phyloP scores from a whole-genome alignment of 2,329 filamentous ascomycete genomes.

The Stemphylium beticola region DNA sequence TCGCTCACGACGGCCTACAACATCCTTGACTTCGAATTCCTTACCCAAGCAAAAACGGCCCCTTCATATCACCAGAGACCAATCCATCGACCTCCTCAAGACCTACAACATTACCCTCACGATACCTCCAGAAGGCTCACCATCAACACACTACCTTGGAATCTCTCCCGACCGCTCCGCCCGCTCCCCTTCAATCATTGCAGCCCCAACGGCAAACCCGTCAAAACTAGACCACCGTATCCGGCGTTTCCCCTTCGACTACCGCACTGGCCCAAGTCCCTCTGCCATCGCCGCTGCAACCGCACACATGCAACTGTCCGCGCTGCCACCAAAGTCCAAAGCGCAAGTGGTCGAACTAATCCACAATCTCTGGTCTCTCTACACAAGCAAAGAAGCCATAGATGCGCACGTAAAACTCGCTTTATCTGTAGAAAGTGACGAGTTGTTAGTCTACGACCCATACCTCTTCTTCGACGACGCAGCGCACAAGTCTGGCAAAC shows the following conservation, averaged over 20 bases:
- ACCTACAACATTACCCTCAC: constrained; percentile 57
- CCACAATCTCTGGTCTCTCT: constrained; percentile 63
- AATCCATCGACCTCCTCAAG: constrained; percentile 63
- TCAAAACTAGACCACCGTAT: constrained; percentile 52
- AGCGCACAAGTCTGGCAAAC: constrained; percentile 66
- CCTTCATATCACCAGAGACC: constrained; percentile 62
- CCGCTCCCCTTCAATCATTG: constrained; percentile 68
- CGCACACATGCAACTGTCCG: constrained; percentile 61
- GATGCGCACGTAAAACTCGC: constrained; percentile 61
- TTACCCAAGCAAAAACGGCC: constrained; percentile 53
- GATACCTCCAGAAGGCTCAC: constrained; percentile 42
- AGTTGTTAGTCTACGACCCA: constrained; percentile 60
- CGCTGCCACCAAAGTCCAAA: constrained; percentile 52
- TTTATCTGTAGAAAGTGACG: constrained; percentile 45
- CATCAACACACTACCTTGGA: constrained; percentile 60
- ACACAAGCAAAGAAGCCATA: constrained; percentile 70
- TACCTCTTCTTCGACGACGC: constrained; percentile 74
- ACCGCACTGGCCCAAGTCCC: constrained; percentile 54
- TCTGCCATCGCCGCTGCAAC: constrained; percentile 52
- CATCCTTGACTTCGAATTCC: constrained; percentile 1
- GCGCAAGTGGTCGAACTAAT: constrained; percentile 59
- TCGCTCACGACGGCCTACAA: constrained; percentile 21
- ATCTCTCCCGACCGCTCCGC: constrained; percentile 70
- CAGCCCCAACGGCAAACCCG: constrained; percentile 59
- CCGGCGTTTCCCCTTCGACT: constrained; percentile 68